phyloP scores from a whole-genome alignment of 1,284 basidiomycete genomes.

The Ganoderma lucidum region DNA sequence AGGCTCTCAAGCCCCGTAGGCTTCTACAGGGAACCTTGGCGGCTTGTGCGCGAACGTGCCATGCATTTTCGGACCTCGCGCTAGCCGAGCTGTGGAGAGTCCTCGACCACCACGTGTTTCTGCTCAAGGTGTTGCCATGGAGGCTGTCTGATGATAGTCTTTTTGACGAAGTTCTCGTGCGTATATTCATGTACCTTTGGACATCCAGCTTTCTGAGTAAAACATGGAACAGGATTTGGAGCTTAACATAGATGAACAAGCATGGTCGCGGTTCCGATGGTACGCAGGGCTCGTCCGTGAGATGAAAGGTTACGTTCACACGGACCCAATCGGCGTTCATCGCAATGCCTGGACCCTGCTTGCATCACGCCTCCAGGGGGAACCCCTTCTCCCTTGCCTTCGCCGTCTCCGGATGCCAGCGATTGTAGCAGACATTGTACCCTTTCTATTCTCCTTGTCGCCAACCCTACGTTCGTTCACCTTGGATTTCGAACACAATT shows the following conservation, averaged over 20 bases:
- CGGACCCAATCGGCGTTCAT: not conserved
- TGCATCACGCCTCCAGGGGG: not conserved
- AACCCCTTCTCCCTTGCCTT: not conserved
- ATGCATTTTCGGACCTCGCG: not conserved
- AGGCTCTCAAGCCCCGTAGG: not conserved
- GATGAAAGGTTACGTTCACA: not conserved
- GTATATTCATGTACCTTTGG: not conserved
- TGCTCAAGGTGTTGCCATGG: not conserved
- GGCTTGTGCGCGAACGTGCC: not conserved
- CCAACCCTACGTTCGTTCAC: not conserved
- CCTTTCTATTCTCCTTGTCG: not conserved
- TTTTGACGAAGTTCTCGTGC: not conserved
- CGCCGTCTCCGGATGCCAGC: slow-evolving; percentile 1
- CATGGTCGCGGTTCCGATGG: not conserved
- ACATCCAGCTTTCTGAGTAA: not conserved
- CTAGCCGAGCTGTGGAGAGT: not conserved
- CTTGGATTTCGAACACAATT: not conserved
- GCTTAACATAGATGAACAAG: not conserved
- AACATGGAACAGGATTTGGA: not conserved
- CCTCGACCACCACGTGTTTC: not conserved
- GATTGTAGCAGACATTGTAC: not conserved
- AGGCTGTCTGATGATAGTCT: not conserved
- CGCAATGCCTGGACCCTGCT: not conserved
- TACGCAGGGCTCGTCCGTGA: not conserved
- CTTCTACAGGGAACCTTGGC: not conserved